A percentile compares a stretch with the other conserved stretches of the same genome.
phyloP scores from a whole-genome alignment of 768 basidiomycete species.

The Boletus tylopilopsis region DNA sequence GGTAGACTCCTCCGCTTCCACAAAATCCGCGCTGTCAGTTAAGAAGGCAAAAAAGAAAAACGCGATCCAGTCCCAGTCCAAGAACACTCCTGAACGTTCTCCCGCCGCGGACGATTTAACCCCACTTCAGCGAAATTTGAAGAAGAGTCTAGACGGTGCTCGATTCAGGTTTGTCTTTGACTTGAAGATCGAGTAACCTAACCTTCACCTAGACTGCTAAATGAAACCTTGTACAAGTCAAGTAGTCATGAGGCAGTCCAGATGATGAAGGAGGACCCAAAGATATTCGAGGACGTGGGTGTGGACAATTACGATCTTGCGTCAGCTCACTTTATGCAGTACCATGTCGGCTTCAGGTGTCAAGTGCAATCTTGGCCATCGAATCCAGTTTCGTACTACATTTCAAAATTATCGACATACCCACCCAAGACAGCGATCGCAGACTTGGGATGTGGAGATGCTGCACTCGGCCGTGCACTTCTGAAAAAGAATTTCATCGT shows the following conservation, averaged over 20 bases:
- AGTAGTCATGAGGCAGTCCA: slow-evolving; percentile 67
- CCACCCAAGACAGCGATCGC: slow-evolving; percentile 71
- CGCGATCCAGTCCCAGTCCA: slow-evolving; percentile 19
- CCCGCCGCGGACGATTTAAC: slow-evolving; percentile 46
- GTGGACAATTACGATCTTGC: slow-evolving; percentile 2
- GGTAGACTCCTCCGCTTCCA: slow-evolving; percentile 5
- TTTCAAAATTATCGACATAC: slow-evolving; percentile 58
- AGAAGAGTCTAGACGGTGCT: slow-evolving; percentile 78
- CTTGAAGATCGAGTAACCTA: slow-evolving; percentile 7
- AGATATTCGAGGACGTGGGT: slow-evolving; percentile 76
- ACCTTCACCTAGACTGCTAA: slow-evolving; percentile 62
- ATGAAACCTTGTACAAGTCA: slow-evolving; percentile 89
- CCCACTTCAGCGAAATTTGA: slow-evolving; percentile 72
- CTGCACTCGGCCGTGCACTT: slow-evolving; percentile 74
- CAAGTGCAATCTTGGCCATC: slow-evolving; percentile 93
- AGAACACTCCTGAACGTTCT: slow-evolving; percentile 16
- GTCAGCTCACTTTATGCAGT: slow-evolving; percentile 47
- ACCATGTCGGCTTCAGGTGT: slow-evolving; percentile 87
- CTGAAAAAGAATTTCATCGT: slow-evolving; percentile 65
- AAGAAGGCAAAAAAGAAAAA: slow-evolving; percentile 20
- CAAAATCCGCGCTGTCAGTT: slow-evolving; percentile 4
- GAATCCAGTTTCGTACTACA: slow-evolving; percentile 87
- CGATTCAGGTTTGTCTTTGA: slow-evolving; percentile 61
- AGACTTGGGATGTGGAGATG: slow-evolving; percentile 96
- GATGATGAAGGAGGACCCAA: slow-evolving; percentile 83